A percentile compares a stretch with the other conserved stretches of the same genome.
These are phyloP conservation scores for Sugiyamaella pinicola DNA, from an alignment of 1,139 yeast genomes.

Conservation along the genomic window DNA sequence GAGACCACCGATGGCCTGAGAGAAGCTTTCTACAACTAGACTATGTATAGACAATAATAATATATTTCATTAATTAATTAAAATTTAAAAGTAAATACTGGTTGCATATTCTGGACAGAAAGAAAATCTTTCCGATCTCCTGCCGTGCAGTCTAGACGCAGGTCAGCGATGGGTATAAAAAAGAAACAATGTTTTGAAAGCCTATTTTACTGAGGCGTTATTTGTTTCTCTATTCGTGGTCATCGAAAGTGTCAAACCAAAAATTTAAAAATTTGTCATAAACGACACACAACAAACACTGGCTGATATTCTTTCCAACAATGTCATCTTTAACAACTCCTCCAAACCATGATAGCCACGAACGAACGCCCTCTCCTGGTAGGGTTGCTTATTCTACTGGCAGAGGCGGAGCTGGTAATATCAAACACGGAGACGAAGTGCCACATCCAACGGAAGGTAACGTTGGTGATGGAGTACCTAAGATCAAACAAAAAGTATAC, in stretches of 20 bases:
- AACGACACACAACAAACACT: neutral
- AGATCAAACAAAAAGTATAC: slow-evolving; percentile 54
- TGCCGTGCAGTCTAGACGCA: neutral
- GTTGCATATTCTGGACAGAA: neutral
- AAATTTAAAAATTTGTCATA: neutral
- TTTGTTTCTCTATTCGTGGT: no score
- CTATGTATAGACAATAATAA: neutral
- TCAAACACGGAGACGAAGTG: slow-evolving; percentile 49
- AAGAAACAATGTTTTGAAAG: neutral
- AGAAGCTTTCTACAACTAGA: slow-evolving; percentile 27
- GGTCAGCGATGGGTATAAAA: neutral
- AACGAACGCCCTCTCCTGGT: slow-evolving; percentile 15
- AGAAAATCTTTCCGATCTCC: neutral
- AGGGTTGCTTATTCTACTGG: slow-evolving; percentile 57
- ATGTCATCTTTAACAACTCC: slow-evolving; percentile 5
- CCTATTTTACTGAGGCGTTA: neutral
- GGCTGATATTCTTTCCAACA: neutral
- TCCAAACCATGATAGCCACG: neutral
- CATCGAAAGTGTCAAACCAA: neutral
- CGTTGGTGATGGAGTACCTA: slow-evolving; percentile 64
- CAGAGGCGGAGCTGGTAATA: slow-evolving; percentile 81
- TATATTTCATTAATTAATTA: no score
- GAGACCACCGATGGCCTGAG: slow-evolving; percentile 36
- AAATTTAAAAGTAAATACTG: neutral
- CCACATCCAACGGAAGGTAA: slow-evolving; percentile 52